A percentile compares a stretch with the other conserved stretches of the same genome.
Conservation (phyloP, 2,329 filamentous ascomycete genomes). For the Emergomyces pasteurianus region DNA sequence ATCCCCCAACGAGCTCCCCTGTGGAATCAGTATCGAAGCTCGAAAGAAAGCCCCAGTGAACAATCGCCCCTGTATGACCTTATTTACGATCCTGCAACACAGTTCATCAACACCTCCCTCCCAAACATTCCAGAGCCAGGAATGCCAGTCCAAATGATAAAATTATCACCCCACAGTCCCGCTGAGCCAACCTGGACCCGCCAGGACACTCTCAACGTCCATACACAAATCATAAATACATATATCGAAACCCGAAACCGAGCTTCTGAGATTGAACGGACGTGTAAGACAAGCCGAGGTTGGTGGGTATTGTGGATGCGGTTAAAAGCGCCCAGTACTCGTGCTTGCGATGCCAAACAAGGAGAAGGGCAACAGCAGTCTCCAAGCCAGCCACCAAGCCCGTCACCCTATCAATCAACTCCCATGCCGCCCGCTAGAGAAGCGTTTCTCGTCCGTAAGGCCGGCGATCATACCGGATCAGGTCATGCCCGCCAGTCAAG, state of each 20-base stretch:
- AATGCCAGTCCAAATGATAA: constrained; percentile 16
- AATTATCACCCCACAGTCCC: constrained; percentile 6
- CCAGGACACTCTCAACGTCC: constrained; percentile 49
- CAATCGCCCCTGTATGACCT: constrained; percentile 46
- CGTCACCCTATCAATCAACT: neutral
- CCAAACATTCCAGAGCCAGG: constrained; percentile 51
- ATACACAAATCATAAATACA: constrained; percentile 47
- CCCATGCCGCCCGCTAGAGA: constrained; percentile 18
- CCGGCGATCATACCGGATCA: constrained; percentile 28
- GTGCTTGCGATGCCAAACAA: neutral
- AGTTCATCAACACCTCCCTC: constrained; percentile 49
- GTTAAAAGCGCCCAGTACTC: constrained; percentile 22
- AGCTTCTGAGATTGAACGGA: constrained; percentile 44
- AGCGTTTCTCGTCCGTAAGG: constrained; percentile 36
- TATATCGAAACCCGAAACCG: constrained; percentile 39
- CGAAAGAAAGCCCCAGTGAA: constrained; percentile 22
- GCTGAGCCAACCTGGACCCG: constrained; percentile 35
- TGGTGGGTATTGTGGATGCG: constrained; percentile 59
- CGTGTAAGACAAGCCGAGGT: constrained; percentile 50
- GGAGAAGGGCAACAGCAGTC: neutral
- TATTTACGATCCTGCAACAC: constrained; percentile 46
- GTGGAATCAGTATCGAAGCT: constrained; percentile 19
- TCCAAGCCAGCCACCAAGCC: neutral
- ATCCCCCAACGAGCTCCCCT: constrained; percentile 27
- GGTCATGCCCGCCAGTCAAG: constrained; percentile 22